phyloP scores from a whole-genome alignment of 148 eudicot genomes.

The Cornus kousa region DNA sequence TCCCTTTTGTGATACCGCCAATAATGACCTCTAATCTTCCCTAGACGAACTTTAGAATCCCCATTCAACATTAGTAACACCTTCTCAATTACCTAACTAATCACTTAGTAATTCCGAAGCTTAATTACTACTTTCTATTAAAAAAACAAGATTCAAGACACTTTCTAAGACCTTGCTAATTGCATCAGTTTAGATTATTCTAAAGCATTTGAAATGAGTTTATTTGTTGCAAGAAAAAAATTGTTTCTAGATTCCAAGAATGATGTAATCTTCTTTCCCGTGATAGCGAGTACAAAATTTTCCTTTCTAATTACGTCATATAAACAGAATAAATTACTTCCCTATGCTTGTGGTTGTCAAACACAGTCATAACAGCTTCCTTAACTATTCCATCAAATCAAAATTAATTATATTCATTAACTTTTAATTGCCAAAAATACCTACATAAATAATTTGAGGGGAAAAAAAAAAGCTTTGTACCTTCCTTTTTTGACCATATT shows the following conservation, averaged over 20 bases:
- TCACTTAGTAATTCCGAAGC: too few relatives aligned
- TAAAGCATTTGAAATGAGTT: not conserved
- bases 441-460: not conserved
- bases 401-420: not conserved
- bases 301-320: not conserved
- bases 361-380: not conserved
- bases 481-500: constrained; percentile 94
- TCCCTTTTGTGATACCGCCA: too few relatives aligned
- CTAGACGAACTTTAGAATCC: too few relatives aligned
- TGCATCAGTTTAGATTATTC: not conserved
- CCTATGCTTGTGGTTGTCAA: not conserved
- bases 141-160: too few relatives aligned
- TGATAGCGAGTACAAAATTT: not conserved
- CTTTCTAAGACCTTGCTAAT: too few relatives aligned
- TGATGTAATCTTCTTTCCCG: not conserved
- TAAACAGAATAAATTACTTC: too few relatives aligned
- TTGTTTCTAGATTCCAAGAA: not conserved
- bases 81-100: too few relatives aligned
- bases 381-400: not conserved
- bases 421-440: not conserved
- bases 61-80: too few relatives aligned
- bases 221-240: not conserved
- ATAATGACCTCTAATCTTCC: too few relatives aligned
- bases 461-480: constrained; percentile 30
- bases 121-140: too few relatives aligned